Evolutionary conservation across 78 protist species (phyloP), one percentile per base, ranked within the genome.

Genomic region (slime mould (Dictyostelium discoideum)): DNA sequence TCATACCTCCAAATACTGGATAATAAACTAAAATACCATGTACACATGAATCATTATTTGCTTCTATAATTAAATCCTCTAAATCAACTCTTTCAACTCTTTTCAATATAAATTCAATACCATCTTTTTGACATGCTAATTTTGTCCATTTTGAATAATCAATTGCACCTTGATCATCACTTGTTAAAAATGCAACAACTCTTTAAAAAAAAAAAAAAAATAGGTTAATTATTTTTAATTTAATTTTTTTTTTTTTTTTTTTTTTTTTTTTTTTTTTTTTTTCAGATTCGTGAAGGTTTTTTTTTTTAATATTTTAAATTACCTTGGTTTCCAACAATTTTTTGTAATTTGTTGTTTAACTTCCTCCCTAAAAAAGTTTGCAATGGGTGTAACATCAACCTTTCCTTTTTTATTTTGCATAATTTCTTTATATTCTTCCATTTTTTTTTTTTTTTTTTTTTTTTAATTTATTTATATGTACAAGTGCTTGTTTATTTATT

Each of bases 11-110:
- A 69, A 97, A 97, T 40, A 97, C 98, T 24, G 98, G 98, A 65
- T 96, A 97, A 92, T 97, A 97, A 22, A 97, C 92, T 67, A 97
- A 82, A 48, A 97, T 97, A 57, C 98, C 98, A 60, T 97, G 93
- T 39, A 97, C 94, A 42, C 39, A 3, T 37, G 79, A 77, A 85
- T 97, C 97, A 37, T 83, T 83, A 40, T 97, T 97, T 3, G 96
- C 96, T 7, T 85, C 96, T 26, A 89, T 29, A 39, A 92, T 87
- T 37, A 20, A 69, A 40, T 89, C 96, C 69, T 94, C 98, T 10
- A 97, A 95, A 29, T 94, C 97, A 3, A 77, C 79, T 22, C 97
- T 84, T 69, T 54, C 92, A 26, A 74, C 50, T 63, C 50, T 77
- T 50, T 89, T 84, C 73, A 95, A 86, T 85, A 85, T 83, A 78